Percentiles rank a stretch among this genome's conserved stretches.
These are phyloP conservation scores for Ormosia emarginata DNA, from an alignment of 306 rosid genomes.

Conservation along the genomic window DNA sequence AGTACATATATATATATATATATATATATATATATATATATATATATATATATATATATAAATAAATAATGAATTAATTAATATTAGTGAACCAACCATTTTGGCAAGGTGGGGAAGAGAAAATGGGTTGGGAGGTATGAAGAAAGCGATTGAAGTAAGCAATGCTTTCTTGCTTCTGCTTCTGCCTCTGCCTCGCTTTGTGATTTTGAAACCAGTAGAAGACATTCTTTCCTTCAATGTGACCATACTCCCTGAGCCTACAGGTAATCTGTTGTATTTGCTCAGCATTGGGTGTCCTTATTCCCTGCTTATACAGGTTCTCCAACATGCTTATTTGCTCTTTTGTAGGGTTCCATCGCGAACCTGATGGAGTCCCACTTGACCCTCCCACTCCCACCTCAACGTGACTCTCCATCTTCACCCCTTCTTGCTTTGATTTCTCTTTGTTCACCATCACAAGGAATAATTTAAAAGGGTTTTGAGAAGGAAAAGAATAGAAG, in stretches of 20 bases:
- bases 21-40: too few species aligned
- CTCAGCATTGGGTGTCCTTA: constrained; percentile 63
- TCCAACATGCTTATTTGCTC: constrained; percentile 65
- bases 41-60: too few species aligned
- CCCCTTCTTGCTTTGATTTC: too few species aligned
- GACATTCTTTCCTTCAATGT: constrained; percentile 70
- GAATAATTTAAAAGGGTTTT: neutral
- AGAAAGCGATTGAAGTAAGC: constrained; percentile 36
- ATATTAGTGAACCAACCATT: constrained; percentile 30
- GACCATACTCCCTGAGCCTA: constrained; percentile 47
- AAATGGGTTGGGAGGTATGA: constrained; percentile 17
- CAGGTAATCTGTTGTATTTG: constrained; percentile 55
- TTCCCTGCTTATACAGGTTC: constrained; percentile 55
- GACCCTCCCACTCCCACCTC: neutral
- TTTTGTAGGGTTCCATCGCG: constrained; percentile 71
- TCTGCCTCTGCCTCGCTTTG: constrained; percentile 68
- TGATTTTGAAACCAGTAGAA: constrained; percentile 85
- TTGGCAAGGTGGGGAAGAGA: constrained; percentile 28
- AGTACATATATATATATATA: too few species aligned
- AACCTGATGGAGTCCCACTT: constrained; percentile 12
- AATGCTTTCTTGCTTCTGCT: constrained; percentile 50
- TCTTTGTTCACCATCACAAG: neutral
- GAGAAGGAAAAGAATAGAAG: neutral
- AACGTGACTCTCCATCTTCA: neutral
- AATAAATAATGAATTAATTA: neutral